Base-by-base conservation (phyloP, 805 yeast species). In the Candida nonsorbophila region DNA sequence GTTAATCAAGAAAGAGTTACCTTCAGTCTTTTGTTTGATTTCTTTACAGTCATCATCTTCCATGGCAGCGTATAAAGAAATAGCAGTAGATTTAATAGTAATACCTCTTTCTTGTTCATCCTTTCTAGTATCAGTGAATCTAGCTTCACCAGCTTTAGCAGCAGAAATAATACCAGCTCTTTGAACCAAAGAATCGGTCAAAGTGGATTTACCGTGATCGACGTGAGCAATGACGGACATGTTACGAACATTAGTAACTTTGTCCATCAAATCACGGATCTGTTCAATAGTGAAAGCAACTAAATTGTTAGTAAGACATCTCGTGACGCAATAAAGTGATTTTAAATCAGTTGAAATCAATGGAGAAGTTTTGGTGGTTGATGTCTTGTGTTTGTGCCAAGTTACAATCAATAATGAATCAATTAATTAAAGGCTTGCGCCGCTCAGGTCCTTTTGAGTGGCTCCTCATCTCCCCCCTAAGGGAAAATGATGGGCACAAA, bases 31-130 rank as follows among this genome's bases (percentile, higher is more conserved):
- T 76, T 92, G 97, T 69, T 79, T 74, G 75, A 92, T 90, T 53
- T 79, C 85, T 67, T 82, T 83, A 46, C 74, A 79, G 59, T 86
- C 95, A 32, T 84, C 94, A 34, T 84, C 94, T 34, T 58, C 53
- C 82, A 87, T 77, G 66, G 84, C 81, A 54, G 97, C 78, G 77
- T 69, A 90, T 65, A 90, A 79, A 49, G 97, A 90, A 59, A 92
- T 90, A 53, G 98, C 98, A 45, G 98, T 90, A 42, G 97, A 90
- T 80, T 90, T 90, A 68, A 90, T 90, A 50, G 98, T 90, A 61
- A 90, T 92, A 88, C 98, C 98, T 80, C 98, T 84, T 74, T 88
- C 97, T 77, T 90, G 97, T 76, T 92, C 97, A 72, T 92, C 97
- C 78, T 88, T 87, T 84, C 98, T 87, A 79, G 98, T 90, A 74